Percentiles rank a stretch among this genome's conserved stretches.
phyloP scores from a whole-genome alignment of 768 basidiomycete genomes.

The Russula lepida region DNA sequence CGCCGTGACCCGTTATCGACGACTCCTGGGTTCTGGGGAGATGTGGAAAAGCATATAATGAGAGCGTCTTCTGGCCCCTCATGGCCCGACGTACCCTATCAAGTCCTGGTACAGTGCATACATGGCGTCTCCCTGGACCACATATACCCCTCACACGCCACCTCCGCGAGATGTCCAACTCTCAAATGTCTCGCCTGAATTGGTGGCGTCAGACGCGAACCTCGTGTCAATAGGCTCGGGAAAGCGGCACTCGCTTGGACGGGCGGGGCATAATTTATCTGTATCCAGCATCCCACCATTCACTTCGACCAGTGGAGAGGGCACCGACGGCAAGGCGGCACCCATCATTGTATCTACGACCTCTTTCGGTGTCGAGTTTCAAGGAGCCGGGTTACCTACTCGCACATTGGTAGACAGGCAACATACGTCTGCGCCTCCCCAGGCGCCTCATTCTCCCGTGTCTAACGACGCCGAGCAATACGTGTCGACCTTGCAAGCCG shows the following conservation, averaged over 20 bases:
- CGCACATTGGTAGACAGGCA: neutral
- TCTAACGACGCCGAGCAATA: neutral
- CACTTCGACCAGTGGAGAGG: neutral
- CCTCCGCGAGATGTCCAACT: neutral
- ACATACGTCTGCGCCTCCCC: neutral
- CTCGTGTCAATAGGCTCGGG: neutral
- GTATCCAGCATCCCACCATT: neutral
- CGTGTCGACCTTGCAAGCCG: neutral
- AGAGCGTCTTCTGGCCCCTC: neutral
- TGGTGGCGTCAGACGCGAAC: neutral
- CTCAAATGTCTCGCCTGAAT: neutral
- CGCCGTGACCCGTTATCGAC: neutral
- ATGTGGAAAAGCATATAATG: neutral
- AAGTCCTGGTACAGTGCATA: neutral
- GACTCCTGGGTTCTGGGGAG: neutral
- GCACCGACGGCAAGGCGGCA: neutral
- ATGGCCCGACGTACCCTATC: neutral
- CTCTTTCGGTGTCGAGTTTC: neutral
- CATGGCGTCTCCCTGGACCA: neutral
- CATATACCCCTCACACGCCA: neutral
- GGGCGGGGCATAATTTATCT: neutral
- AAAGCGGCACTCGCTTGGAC: neutral
- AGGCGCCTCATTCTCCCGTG: neutral
- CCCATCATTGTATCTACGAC: neutral
- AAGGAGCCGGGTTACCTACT: neutral